phyloP scores from a whole-genome alignment of 176 grass and related monocot genomes.

The Phyllostachys edulis region DNA sequence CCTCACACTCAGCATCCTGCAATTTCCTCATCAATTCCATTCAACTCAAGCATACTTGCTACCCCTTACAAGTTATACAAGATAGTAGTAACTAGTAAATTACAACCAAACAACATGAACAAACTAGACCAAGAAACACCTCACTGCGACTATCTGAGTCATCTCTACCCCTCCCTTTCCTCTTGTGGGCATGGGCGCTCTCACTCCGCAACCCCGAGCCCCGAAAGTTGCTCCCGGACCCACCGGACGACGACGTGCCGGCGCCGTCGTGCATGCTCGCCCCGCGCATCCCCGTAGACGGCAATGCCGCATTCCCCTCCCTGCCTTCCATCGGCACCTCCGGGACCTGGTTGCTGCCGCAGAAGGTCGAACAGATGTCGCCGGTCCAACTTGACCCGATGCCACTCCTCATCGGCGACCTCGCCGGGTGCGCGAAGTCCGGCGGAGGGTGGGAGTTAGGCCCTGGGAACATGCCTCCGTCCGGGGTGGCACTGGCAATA shows the following conservation, averaged over 20 bases:
- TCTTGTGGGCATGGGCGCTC: slow-evolving; percentile 39
- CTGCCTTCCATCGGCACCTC: not conserved
- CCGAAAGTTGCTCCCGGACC: slow-evolving; percentile 66
- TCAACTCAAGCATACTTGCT: slow-evolving; percentile 1
- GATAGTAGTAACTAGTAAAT: not conserved
- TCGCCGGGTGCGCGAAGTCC: not conserved
- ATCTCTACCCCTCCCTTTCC: slow-evolving; percentile 47
- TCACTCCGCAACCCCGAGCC: slow-evolving; percentile 36
- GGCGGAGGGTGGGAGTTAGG: not conserved
- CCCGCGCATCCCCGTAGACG: slow-evolving; percentile 14
- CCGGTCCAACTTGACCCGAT: slow-evolving; percentile 37
- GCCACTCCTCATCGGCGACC: slow-evolving; percentile 37
- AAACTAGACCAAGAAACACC: slow-evolving; percentile 43
- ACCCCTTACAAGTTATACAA: slow-evolving; percentile 4
- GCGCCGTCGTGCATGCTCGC: slow-evolving; percentile 32
- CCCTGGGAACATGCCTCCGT: slow-evolving; percentile 7
- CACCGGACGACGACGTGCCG: slow-evolving; percentile 72
- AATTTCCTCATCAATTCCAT: slow-evolving; percentile 37
- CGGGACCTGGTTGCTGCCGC: slow-evolving; percentile 58
- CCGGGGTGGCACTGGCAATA: slow-evolving; percentile 29
- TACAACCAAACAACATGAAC: slow-evolving; percentile 2
- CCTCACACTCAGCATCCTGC: slow-evolving; percentile 68
- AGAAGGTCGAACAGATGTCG: slow-evolving; percentile 60
- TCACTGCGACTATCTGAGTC: slow-evolving; percentile 59
- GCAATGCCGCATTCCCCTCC: slow-evolving; percentile 39